Evolutionary conservation across 371 early-diverging fungal genomes (phyloP).

Genomic region (Smittium culicis): DNA sequence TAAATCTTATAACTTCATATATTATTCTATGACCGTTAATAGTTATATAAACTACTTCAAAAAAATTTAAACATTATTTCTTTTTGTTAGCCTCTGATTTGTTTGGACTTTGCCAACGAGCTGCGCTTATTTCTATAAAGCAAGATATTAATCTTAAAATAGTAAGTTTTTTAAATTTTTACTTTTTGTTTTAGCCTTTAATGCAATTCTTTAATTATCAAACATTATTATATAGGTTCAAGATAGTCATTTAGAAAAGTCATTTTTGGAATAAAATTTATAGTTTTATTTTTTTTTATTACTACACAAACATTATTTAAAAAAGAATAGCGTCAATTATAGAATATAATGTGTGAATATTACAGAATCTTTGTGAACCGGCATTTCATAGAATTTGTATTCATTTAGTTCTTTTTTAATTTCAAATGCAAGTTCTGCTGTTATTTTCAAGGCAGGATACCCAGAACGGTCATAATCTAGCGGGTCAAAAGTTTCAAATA

Average conservation of each 20-base stretch:
- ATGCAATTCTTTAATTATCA: background rate
- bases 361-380: constrained; percentile 55
- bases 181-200: background rate
- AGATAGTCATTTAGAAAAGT: background rate
- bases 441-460: constrained; percentile 42
- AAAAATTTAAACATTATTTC: constrained; percentile 1
- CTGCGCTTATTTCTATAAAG: constrained; percentile 28
- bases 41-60: background rate
- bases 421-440: constrained; percentile 48
- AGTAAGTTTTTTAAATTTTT: constrained; percentile 16
- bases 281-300: too few species aligned
- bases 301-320: too few species aligned
- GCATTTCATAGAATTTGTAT: constrained; percentile 59
- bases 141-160: constrained; percentile 17
- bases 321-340: too few species aligned
- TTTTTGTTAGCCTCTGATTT: constrained; percentile 29
- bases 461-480: constrained; percentile 57
- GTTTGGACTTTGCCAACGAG: constrained; percentile 29
- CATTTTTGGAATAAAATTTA: background rate
- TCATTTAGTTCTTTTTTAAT: constrained; percentile 65
- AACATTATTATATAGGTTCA: background rate
- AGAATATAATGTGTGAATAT: constrained; percentile 57
- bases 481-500: constrained; percentile 50
- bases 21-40: background rate
- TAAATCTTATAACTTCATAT: background rate